These are phyloP conservation scores for Orobanche coerulescens DNA, from an alignment of 257 asterid species.

Conservation along the genomic window DNA sequence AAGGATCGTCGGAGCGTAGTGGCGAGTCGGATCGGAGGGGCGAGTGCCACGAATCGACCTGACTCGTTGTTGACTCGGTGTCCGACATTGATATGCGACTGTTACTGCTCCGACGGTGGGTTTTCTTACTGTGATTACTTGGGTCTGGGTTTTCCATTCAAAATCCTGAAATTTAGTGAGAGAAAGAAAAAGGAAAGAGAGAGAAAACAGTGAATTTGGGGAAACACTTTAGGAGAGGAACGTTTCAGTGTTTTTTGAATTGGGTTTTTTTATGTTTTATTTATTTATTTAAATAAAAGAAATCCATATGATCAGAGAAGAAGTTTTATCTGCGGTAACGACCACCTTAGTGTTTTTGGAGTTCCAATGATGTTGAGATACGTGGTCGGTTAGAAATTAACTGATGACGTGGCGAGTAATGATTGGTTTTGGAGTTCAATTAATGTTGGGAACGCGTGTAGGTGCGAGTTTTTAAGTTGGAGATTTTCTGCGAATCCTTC, in stretches of 20 bases:
- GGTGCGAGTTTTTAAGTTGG: background rate
- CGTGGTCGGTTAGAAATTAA: background rate
- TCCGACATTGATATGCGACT: constrained; percentile 78
- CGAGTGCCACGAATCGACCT: constrained; percentile 64
- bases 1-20: constrained; percentile 54
- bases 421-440: background rate
- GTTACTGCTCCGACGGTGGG: constrained; percentile 35
- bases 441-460: background rate
- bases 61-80: constrained; percentile 74
- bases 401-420: constrained; percentile 12
- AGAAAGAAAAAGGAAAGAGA: background rate
- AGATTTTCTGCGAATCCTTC: constrained; percentile 12
- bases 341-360: background rate
- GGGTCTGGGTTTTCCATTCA: constrained; percentile 35
- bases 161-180: background rate
- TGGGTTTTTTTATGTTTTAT: background rate
- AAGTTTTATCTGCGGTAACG: background rate
- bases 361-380: background rate
- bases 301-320: background rate
- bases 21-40: constrained; percentile 73
- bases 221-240: constrained; percentile 4
- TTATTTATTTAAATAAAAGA: background rate
- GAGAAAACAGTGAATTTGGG: background rate
- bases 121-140: constrained; percentile 21
- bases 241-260: background rate